Conservation (phyloP, 2,329 filamentous ascomycete genomes). For the Leptodontidium sp. region DNA sequence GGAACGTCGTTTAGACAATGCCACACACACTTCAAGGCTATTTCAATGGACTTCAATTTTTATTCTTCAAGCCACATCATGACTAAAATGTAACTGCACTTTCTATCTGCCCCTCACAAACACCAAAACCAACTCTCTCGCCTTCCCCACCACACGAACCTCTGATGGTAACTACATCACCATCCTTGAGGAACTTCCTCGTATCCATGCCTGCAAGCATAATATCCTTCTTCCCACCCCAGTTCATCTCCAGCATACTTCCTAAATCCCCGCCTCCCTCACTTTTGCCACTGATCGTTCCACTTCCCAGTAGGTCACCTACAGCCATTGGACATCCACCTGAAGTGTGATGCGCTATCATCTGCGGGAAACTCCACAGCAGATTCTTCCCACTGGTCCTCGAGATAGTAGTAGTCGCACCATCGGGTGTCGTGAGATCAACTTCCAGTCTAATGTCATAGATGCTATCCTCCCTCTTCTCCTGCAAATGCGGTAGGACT, state of each 20-base stretch:
- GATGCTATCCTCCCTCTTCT: constrained; percentile 64
- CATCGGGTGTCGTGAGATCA: constrained; percentile 62
- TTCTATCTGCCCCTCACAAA: constrained; percentile 70
- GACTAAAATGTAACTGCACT: constrained; percentile 32
- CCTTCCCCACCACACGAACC: constrained; percentile 73
- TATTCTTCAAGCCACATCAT: neutral
- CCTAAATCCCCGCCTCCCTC: constrained; percentile 62
- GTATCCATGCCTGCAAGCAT: constrained; percentile 70
- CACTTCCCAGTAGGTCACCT: constrained; percentile 79
- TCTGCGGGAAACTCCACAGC: constrained; percentile 84
- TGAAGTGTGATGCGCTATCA: constrained; percentile 81
- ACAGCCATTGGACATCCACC: constrained; percentile 78
- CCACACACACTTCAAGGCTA: no score
- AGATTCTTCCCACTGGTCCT: constrained; percentile 71
- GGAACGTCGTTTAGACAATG: no score
- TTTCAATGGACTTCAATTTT: neutral
- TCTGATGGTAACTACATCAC: constrained; percentile 72
- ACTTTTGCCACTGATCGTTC: constrained; percentile 75
- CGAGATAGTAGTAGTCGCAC: constrained; percentile 64
- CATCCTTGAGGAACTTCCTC: constrained; percentile 76
- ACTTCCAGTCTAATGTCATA: constrained; percentile 77
- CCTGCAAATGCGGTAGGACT: constrained; percentile 69
- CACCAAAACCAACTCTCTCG: constrained; percentile 78
- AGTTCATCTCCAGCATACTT: constrained; percentile 75
- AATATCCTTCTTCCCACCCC: constrained; percentile 71